Evolutionary conservation across 768 basidiomycete genomes (phyloP).

Genomic region (Phanerodontia chrysosporium): DNA sequence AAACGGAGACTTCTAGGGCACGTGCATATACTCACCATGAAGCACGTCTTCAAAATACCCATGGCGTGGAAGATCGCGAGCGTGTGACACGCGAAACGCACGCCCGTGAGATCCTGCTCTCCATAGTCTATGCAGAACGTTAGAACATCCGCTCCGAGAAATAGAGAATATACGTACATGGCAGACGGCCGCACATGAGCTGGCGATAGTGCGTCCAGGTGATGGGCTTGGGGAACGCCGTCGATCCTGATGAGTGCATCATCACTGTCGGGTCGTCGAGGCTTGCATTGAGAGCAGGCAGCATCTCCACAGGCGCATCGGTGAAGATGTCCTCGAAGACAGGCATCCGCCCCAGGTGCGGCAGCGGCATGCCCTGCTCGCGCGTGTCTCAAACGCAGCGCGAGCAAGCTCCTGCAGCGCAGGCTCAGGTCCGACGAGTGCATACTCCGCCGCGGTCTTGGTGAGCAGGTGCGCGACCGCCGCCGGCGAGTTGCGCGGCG

Average conservation of each 20-base stretch:
- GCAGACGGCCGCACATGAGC: not conserved
- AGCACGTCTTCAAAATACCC: constrained; percentile 14
- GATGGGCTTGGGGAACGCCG: constrained; percentile 17
- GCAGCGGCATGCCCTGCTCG: not conserved
- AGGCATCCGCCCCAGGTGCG: constrained; percentile 9
- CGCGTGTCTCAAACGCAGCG: constrained; percentile 18
- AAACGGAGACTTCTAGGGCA: no score
- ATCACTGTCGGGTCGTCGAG: constrained; percentile 10
- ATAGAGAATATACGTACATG: no score
- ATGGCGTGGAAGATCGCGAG: constrained; percentile 28
- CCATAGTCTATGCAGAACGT: no score
- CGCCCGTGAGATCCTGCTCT: constrained; percentile 21
- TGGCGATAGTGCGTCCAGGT: constrained; percentile 14
- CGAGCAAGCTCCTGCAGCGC: constrained; percentile 20
- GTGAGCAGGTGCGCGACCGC: constrained; percentile 29
- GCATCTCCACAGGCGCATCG: not conserved
- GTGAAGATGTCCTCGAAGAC: constrained; percentile 17
- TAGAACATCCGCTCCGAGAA: no score
- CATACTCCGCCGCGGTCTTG: constrained; percentile 15
- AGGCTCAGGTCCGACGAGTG: constrained; percentile 28
- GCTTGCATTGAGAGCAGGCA: constrained; percentile 3
- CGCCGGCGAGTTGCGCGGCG: constrained; percentile 21
- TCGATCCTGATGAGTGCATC: constrained; percentile 23
- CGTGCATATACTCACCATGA: not conserved
- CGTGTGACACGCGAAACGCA: constrained; percentile 15